Evolutionary conservation across 768 basidiomycete genomes (phyloP), one percentile per base, ranked within the genome.

Genomic region (Tricholomella constricta): DNA sequence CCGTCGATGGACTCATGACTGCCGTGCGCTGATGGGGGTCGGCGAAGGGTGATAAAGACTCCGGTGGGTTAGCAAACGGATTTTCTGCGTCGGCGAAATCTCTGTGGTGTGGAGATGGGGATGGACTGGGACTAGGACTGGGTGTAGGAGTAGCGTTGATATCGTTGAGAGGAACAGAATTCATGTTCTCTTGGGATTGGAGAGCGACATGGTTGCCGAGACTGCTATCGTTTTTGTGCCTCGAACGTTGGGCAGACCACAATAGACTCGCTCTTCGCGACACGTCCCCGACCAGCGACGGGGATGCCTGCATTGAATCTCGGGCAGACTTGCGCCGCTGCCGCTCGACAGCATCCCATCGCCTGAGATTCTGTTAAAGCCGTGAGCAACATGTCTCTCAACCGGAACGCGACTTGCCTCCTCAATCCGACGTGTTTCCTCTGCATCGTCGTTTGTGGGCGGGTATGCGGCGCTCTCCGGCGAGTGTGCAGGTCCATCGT

Each of bases 281-380:
- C 52, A 89, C 77, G 52, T 80, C 79, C 19, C 73, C 69, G 34
- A 89, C 66, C n/a, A 88, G 60, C 3, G 87, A 83, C 4, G 78
- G 62, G 11, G 67, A 53, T 22, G 61, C 38, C 34, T 58, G 45
- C 22, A 57, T 46, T 4, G 86, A 84, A 51, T 84, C 86, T 50
- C 91, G 79, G 3, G 81, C 85, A 31, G 80, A 78, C 69, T 85
- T 91, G 72, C 91, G 81, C 53, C 88, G 80, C 60, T 84, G 84
- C 17, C 87, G 79, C 63, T 93, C 91, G 35, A 83, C 83, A 41
- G 83, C 72, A 60, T 93, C 91, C 91, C 90, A 93, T 37, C 80
- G 79, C 58, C 79, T 77, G 23, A 94, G 75, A 54, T 83, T 93
- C 91, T 93, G 67, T 48, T 29, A 47, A 60, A 48, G 37, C 58